These are phyloP conservation scores for Globisporangium alternatum DNA, from an alignment of 352 stramenopile genomes.

Conservation along the genomic window DNA sequence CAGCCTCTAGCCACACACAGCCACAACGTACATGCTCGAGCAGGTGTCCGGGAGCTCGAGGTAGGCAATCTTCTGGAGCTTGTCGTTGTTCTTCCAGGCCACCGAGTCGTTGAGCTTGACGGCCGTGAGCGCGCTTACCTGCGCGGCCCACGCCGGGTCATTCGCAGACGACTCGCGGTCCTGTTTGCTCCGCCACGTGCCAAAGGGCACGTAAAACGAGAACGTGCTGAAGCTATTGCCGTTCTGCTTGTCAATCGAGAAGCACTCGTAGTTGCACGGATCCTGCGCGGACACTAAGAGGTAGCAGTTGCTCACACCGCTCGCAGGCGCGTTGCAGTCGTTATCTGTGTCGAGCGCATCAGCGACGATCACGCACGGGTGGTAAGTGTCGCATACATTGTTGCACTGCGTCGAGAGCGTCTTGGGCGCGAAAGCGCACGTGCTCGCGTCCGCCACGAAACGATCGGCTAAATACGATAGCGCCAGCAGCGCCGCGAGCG, in stretches of 20 bases:
- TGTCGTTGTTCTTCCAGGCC: conserved; percentile 32
- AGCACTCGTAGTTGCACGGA: conserved; percentile 49
- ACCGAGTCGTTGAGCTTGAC: conserved; percentile 20
- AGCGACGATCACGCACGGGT: conserved; percentile 19
- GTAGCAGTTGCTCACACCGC: conserved; percentile 12
- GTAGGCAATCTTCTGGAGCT: conserved; percentile 28
- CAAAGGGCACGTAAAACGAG: conserved; percentile 57
- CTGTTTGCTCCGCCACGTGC: conserved; percentile 33
- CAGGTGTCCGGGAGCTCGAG: conserved; percentile 26
- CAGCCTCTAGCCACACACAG: neutral
- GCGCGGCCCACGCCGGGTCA: conserved; percentile 16
- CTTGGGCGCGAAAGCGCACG: conserved; percentile 9
- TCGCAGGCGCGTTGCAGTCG: conserved; percentile 10
- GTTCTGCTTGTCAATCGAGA: conserved; percentile 20
- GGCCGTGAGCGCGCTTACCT: conserved; percentile 19
- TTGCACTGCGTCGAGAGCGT: conserved; percentile 19
- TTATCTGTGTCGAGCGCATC: conserved; percentile 1
- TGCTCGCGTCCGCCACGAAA: too few species aligned
- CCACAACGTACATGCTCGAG: conserved; percentile 23
- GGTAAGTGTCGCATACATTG: conserved; percentile 7
- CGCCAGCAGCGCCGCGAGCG: neutral
- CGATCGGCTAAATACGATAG: too few species aligned
- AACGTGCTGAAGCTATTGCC: conserved; percentile 34
- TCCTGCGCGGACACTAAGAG: conserved; percentile 14
- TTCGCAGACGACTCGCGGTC: conserved; percentile 31